Percentiles rank a stretch among this genome's conserved stretches.
These are phyloP conservation scores for Allantophomopsis lycopodina DNA, from an alignment of 2,329 filamentous ascomycete species.

Conservation along the genomic window DNA sequence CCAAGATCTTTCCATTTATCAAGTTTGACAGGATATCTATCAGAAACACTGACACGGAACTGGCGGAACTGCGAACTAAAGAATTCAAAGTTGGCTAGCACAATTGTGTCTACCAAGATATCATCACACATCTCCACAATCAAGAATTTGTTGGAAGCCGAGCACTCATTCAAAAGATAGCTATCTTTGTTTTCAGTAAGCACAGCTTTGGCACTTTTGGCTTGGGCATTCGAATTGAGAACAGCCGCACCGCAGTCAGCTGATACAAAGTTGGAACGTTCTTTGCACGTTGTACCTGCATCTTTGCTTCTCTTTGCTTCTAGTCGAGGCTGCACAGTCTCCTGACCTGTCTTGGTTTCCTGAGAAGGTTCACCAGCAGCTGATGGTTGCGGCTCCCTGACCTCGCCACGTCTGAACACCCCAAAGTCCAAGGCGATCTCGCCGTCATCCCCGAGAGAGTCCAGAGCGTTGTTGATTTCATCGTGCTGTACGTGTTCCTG, in stretches of 20 bases:
- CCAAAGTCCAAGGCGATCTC: constrained; percentile 70
- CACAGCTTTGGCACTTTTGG: constrained; percentile 79
- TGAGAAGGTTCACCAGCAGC: constrained; percentile 1
- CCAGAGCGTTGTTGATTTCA: constrained; percentile 54
- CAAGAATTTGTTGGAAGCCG: constrained; percentile 76
- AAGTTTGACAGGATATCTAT: constrained; percentile 82
- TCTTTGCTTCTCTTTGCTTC: constrained; percentile 60
- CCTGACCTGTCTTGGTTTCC: constrained; percentile 8
- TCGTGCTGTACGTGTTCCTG: constrained; percentile 35
- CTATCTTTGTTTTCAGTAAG: constrained; percentile 96
- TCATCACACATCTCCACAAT: constrained; percentile 87
- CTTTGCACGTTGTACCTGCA: constrained; percentile 94
- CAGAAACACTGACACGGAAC: constrained; percentile 84
- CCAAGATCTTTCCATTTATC: constrained; percentile 88
- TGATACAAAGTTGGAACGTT: constrained; percentile 92
- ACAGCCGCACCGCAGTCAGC: constrained; percentile 94
- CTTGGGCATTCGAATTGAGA: constrained; percentile 74
- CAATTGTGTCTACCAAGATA: constrained; percentile 72
- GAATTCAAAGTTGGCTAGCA: constrained; percentile 98
- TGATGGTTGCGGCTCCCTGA: constrained; percentile 4
- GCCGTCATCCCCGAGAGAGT: constrained; percentile 72
- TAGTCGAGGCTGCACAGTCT: constrained; percentile 14
- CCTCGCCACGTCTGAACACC: constrained; percentile 36
- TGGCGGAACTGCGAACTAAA: constrained; percentile 94
- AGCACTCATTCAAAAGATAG: constrained; percentile 93